A percentile compares a stretch with the other conserved stretches of the same genome.
Evolutionary conservation across 345 rosid species (phyloP).

Genomic region (Streptanthus diversifolius): DNA sequence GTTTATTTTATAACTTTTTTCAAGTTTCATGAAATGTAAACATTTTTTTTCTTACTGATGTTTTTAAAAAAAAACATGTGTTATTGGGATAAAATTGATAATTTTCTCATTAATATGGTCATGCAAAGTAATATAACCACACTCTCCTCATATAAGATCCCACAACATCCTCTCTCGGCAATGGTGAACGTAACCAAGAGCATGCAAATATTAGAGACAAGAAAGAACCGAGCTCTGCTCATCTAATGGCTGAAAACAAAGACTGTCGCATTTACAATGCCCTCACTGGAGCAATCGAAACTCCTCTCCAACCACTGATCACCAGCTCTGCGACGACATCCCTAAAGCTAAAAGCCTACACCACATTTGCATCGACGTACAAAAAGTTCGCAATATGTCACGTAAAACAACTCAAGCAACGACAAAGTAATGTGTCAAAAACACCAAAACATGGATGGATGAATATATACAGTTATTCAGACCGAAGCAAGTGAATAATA

Average conservation of each 20-base stretch:
- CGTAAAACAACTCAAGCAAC: neutral
- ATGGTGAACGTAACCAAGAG: neutral
- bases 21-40: neutral
- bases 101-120: neutral
- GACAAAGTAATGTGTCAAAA: neutral
- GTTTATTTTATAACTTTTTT: too few species aligned
- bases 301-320: neutral
- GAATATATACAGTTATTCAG: neutral
- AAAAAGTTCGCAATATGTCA: neutral
- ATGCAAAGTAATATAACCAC: neutral
- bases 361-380: neutral
- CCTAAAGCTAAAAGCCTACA: too few species aligned
- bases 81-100: neutral
- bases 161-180: neutral
- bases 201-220: neutral
- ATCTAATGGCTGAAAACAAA: too few species aligned
- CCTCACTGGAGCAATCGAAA: too few species aligned
- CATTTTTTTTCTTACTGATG: too few species aligned
- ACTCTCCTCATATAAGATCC: neutral
- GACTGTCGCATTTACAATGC: too few species aligned
- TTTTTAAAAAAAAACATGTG: too few species aligned
- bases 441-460: neutral
- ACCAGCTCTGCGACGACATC: neutral
- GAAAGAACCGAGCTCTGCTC: neutral
- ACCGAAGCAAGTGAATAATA: neutral